Evolutionary conservation across 2,329 filamentous ascomycete genomes (phyloP).

Genomic region (Alternaria longipes): DNA sequence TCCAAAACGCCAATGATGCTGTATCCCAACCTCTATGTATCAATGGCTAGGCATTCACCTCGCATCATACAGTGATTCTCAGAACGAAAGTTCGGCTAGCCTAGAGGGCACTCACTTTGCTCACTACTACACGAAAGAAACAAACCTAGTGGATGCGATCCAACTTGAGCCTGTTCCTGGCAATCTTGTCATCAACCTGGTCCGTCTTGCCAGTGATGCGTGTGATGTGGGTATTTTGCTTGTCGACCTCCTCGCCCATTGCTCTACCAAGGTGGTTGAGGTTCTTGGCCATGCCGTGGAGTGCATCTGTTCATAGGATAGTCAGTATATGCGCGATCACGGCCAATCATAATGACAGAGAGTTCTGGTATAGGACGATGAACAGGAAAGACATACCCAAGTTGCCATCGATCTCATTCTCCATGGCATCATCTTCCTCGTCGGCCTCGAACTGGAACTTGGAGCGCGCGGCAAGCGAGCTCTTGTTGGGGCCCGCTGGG

Average conservation of each 20-base stretch:
- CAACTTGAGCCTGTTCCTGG: conserved; percentile 77
- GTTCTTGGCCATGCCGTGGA: conserved; percentile 70
- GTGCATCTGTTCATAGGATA: conserved; percentile 53
- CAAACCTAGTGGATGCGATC: conserved; percentile 65
- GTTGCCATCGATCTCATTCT: conserved; percentile 57
- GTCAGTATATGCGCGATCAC: not conserved
- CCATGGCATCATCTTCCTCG: conserved; percentile 69
- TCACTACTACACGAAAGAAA: not conserved
- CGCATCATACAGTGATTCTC: not conserved
- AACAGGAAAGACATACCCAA: conserved; percentile 53
- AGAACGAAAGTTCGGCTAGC: too few relatives aligned
- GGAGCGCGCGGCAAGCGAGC: conserved; percentile 44
- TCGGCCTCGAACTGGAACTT: conserved; percentile 50
- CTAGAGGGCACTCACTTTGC: not conserved
- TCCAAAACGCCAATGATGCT: not conserved
- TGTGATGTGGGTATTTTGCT: conserved; percentile 80
- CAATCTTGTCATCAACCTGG: conserved; percentile 77
- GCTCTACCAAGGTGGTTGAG: conserved; percentile 78
- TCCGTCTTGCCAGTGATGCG: conserved; percentile 86
- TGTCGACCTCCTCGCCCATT: conserved; percentile 77
- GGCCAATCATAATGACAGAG: not conserved
- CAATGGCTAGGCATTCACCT: not conserved
- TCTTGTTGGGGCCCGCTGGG: conserved; percentile 16
- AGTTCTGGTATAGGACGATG: not conserved
- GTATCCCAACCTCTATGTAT: not conserved